Percentiles rank a stretch among this genome's conserved stretches.
Conservation (phyloP, 257 asterid species). For the Verbena officinalis region DNA sequence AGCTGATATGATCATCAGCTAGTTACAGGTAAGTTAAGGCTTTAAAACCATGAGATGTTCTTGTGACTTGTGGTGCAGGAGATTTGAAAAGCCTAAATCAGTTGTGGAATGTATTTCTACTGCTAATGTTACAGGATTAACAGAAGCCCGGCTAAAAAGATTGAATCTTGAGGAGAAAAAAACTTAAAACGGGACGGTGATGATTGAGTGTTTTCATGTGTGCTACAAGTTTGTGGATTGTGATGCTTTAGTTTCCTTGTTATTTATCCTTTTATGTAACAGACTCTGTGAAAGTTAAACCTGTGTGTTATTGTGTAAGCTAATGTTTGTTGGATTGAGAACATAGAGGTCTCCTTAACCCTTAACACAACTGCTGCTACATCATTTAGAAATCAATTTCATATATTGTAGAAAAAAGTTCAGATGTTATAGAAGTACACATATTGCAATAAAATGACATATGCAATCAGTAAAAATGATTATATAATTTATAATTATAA, state of each 20-base stretch:
- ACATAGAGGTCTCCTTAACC: not conserved
- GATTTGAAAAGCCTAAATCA: not conserved
- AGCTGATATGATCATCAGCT: slow-evolving; percentile 37
- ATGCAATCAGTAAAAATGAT: no score
- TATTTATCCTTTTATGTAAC: slow-evolving; percentile 13
- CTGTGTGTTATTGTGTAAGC: slow-evolving; percentile 32
- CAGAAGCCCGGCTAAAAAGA: slow-evolving; percentile 12
- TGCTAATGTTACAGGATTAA: slow-evolving; percentile 10
- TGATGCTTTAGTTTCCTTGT: slow-evolving; percentile 27
- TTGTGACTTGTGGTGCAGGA: slow-evolving; percentile 21
- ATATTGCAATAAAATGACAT: no score
- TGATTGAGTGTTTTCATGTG: slow-evolving; percentile 13
- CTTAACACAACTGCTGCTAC: not conserved
- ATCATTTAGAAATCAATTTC: not conserved
- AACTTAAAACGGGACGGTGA: slow-evolving; percentile 9
- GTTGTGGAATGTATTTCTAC: not conserved
- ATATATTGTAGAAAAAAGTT: no score
- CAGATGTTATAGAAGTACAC: no score
- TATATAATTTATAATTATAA: no score
- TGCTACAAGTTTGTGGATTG: slow-evolving; percentile 26
- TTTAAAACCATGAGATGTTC: not conserved
- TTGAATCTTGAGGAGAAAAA: not conserved
- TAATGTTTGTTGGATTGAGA: slow-evolving; percentile 31
- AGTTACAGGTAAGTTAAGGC: slow-evolving; percentile 29
- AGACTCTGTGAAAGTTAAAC: not conserved